Conservation (phyloP, 2,329 filamentous ascomycete species). For the Alternaria infectoria region DNA sequence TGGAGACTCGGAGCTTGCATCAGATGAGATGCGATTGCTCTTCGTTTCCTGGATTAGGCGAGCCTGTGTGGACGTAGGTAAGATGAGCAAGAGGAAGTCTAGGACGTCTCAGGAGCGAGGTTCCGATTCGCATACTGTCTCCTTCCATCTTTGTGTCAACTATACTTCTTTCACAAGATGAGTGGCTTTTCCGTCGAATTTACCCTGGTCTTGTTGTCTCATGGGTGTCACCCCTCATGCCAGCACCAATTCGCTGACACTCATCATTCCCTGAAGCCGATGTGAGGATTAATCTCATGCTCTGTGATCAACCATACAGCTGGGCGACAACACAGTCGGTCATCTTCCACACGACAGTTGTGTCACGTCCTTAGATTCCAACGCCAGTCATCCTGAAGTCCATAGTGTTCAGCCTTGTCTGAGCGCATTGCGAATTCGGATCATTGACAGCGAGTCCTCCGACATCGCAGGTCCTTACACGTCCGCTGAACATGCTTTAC, state of each 20-base stretch:
- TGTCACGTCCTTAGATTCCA: conserved; percentile 25
- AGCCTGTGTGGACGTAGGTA: background rate
- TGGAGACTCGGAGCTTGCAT: background rate
- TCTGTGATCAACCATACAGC: conserved; percentile 13
- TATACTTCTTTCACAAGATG: conserved; percentile 30
- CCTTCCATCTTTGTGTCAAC: conserved; percentile 4
- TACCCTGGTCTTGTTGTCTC: conserved; percentile 27
- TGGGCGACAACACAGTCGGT: conserved; percentile 10
- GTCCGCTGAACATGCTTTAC: conserved; percentile 28
- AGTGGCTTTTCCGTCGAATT: conserved; percentile 11
- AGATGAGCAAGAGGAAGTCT: background rate
- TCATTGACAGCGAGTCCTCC: conserved; percentile 8
- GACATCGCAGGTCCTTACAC: conserved; percentile 9
- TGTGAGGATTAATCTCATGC: conserved; percentile 28
- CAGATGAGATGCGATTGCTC: background rate
- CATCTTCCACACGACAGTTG: background rate
- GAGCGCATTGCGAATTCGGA: background rate
- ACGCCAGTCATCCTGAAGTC: conserved; percentile 31
- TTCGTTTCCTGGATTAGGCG: background rate
- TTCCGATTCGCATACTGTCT: background rate
- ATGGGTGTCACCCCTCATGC: conserved; percentile 16
- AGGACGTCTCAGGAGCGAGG: background rate
- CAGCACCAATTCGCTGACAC: conserved; percentile 15
- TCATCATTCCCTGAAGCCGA: conserved; percentile 22
- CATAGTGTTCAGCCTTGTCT: background rate